These are phyloP conservation scores for Paecilomyces formosus DNA, from an alignment of 2,329 filamentous ascomycete genomes.

Conservation along the genomic window DNA sequence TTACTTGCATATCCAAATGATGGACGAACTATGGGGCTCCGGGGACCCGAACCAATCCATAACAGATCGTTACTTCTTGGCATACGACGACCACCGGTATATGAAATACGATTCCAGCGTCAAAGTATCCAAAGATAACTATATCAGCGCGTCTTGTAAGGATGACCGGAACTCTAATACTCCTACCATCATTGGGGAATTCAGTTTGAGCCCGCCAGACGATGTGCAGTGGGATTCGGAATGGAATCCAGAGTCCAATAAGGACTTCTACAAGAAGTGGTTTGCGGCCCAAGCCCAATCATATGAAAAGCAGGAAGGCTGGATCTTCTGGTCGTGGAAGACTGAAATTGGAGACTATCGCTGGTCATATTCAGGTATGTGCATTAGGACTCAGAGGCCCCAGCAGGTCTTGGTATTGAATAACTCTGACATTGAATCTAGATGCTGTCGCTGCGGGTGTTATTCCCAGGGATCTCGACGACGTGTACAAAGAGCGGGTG, in stretches of 20 bases:
- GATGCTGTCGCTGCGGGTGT: slow-evolving; percentile 34
- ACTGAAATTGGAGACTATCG: slow-evolving; percentile 31
- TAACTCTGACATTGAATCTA: slow-evolving; percentile 39
- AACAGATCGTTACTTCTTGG: slow-evolving; percentile 35
- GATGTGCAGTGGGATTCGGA: slow-evolving; percentile 38
- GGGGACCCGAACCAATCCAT: slow-evolving; percentile 46
- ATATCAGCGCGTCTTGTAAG: slow-evolving; percentile 46
- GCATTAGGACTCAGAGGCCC: neutral
- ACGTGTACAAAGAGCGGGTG: slow-evolving; percentile 7
- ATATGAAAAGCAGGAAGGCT: slow-evolving; percentile 49
- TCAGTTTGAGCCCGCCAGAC: slow-evolving; percentile 47
- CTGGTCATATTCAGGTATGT: slow-evolving; percentile 20
- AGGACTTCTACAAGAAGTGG: slow-evolving; percentile 49
- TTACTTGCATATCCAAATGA: slow-evolving; percentile 48
- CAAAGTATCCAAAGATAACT: slow-evolving; percentile 38
- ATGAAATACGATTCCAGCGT: slow-evolving; percentile 47
- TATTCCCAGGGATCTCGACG: slow-evolving; percentile 27
- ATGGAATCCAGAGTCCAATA: slow-evolving; percentile 37
- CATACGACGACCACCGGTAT: slow-evolving; percentile 55
- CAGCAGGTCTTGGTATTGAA: slow-evolving; percentile 26
- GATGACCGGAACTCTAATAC: slow-evolving; percentile 37
- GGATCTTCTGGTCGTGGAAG: slow-evolving; percentile 58
- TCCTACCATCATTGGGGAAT: slow-evolving; percentile 53
- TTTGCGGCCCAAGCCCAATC: slow-evolving; percentile 50
- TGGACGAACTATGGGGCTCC: slow-evolving; percentile 49